These are phyloP conservation scores for Leccinum truebloodii DNA, from an alignment of 768 basidiomycete genomes.

Conservation along the genomic window DNA sequence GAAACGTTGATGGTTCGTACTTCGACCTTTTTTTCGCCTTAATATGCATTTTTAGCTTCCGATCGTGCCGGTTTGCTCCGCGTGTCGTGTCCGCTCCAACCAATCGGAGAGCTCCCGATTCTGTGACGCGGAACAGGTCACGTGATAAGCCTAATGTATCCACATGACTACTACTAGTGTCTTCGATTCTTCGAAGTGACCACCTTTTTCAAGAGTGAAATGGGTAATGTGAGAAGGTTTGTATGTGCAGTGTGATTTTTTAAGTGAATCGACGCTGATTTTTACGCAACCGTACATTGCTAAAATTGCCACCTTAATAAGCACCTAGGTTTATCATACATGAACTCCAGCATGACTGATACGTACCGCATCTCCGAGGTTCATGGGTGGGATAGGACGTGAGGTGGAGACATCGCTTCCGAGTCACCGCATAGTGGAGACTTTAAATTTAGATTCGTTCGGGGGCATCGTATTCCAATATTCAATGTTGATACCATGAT, in stretches of 20 bases:
- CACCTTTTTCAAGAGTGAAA: too few relatives aligned
- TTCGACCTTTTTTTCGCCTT: slow-evolving; percentile 13
- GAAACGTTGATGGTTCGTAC: slow-evolving; percentile 4
- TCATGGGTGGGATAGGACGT: too few relatives aligned
- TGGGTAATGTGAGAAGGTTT: too few relatives aligned
- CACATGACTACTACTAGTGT: too few relatives aligned
- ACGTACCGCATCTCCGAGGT: background rate
- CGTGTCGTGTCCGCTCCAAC: slow-evolving; percentile 3
- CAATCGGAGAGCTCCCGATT: slow-evolving; percentile 24
- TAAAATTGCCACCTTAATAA: background rate
- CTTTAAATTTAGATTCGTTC: background rate
- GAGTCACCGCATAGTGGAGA: background rate
- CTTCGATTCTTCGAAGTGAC: too few relatives aligned
- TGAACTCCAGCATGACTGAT: background rate
- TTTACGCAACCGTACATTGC: background rate
- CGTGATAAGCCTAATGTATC: background rate
- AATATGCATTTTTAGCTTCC: slow-evolving; percentile 22
- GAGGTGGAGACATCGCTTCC: background rate
- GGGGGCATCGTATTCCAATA: background rate
- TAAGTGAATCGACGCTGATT: background rate
- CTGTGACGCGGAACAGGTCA: background rate
- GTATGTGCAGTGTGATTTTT: background rate
- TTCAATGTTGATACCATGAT: background rate
- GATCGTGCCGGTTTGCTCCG: slow-evolving; percentile 34
- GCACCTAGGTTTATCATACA: background rate